Evolutionary conservation across 129 eudicot genomes (phyloP), one percentile per base, ranked within the genome.

Genomic region (Chrysanthemum makinoi): DNA sequence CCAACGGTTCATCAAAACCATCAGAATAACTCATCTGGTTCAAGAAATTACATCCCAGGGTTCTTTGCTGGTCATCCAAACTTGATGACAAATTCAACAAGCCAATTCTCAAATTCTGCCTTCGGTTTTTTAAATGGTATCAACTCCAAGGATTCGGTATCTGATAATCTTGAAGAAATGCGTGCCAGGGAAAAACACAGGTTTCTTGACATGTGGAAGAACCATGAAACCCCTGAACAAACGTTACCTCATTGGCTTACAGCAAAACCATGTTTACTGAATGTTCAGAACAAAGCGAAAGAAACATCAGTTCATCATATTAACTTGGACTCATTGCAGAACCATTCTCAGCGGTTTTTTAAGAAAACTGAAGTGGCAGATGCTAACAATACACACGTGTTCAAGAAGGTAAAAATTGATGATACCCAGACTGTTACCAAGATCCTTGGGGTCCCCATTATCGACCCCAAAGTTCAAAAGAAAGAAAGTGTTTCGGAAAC

Each of bases 341-440:
- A 81, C 68, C 74, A 71, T 49, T 89, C 90, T 61, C 88, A 77
- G 50, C 91, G 74, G 7, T 90, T 85, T 66, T 90, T 87, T 83
- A 77, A 57, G 69, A 84, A 72, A 72, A 26, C 79, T 47, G 82
- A 86, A 46, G 30, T 16, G 52, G 61, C 26, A 50, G 66, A 76
- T 26, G 16, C 56, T 30, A 17, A 39, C 30, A 4, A 15, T 51
- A 80, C 83, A n/a, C 64, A 55, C 8, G 76, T 52, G 48, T 39
- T 48, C 15, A 76, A 53, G 52, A 76, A 76, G 63, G 67, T 46
- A 48, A 77, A 68, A 70, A 6, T 68, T 22, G 43, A 69, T 67
- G 64, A 68, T 14, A 14, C 68, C 28, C 11, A 4, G 60, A 62
- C 12, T 54, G 53, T 71, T 39, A 71, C 75, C 5, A 81, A 66